These are phyloP conservation scores for Juglanconis oblonga DNA, from an alignment of 2,329 filamentous ascomycete species.

Conservation along the genomic window DNA sequence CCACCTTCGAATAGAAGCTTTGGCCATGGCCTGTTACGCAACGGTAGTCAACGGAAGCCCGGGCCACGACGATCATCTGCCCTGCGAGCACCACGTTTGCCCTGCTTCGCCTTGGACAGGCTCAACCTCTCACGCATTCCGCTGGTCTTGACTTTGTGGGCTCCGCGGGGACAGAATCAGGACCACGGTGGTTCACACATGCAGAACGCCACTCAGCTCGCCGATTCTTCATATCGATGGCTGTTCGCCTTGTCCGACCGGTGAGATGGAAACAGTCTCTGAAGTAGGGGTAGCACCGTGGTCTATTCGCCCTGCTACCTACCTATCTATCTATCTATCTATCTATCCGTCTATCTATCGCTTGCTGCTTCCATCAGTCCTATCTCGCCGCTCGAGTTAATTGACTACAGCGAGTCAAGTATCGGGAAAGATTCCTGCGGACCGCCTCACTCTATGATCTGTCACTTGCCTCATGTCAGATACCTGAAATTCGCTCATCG, in stretches of 20 bases:
- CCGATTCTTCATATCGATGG: neutral
- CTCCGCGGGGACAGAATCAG: no score
- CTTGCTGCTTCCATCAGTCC: neutral
- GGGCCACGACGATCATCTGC: neutral
- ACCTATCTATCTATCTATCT: neutral
- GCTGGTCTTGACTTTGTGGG: neutral
- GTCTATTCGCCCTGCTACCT: neutral
- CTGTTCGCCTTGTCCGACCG: slow-evolving; percentile 4
- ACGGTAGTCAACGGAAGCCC: neutral
- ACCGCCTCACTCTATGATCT: slow-evolving; percentile 10
- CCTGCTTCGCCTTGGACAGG: slow-evolving; percentile 9
- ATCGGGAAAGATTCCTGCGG: neutral
- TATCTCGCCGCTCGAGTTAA: neutral
- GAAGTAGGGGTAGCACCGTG: neutral
- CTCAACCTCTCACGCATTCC: neutral
- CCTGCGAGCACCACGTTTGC: slow-evolving; percentile 8
- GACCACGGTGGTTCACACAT: no score
- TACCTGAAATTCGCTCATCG: neutral
- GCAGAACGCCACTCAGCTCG: neutral
- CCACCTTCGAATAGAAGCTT: neutral
- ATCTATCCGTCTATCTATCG: neutral
- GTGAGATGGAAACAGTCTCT: neutral
- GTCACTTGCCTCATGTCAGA: slow-evolving; percentile 9
- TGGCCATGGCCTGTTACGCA: slow-evolving; percentile 1
- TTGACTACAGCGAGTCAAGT: slow-evolving; percentile 3